Percentiles rank a stretch among this genome's conserved stretches.
Conservation (phyloP, 352 stramenopile species). For the Phytophthora cryptogea region DNA sequence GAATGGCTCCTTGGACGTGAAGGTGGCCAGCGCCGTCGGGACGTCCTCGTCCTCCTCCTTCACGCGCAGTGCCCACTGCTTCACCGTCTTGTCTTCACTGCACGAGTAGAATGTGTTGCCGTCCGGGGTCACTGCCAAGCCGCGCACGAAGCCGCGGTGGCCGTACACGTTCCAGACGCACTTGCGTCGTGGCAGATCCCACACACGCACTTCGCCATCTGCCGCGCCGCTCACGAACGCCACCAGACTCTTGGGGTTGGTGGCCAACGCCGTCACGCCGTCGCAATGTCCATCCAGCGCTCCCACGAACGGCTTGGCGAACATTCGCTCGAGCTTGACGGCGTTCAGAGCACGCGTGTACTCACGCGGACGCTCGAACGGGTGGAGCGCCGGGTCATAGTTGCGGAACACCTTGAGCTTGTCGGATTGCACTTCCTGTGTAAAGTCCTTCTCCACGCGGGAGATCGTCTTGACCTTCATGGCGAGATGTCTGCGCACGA, state of each 20-base stretch:
- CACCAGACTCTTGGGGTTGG: constrained; percentile 91
- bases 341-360: constrained; percentile 97
- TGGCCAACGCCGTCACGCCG: constrained; percentile 93
- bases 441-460: constrained; percentile 94
- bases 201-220: constrained; percentile 96
- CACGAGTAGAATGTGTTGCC: constrained; percentile 93
- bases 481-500: constrained; percentile 4
- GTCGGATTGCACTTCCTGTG: constrained; percentile 92
- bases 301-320: constrained; percentile 98
- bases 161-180: constrained; percentile 94
- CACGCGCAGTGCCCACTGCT: constrained; percentile 87
- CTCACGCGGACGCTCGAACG: constrained; percentile 92
- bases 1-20: constrained; percentile 86
- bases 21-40: constrained; percentile 71
- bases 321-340: constrained; percentile 98
- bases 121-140: constrained; percentile 80
- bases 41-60: constrained; percentile 76
- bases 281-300: constrained; percentile 98
- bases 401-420: constrained; percentile 97
- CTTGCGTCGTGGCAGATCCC: constrained; percentile 95
- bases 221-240: constrained; percentile 88
- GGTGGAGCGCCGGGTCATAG: constrained; percentile 94
- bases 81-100: constrained; percentile 95
- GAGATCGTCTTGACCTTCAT: constrained; percentile 99
- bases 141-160: constrained; percentile 94